phyloP scores from a whole-genome alignment of 1,284 basidiomycete species.

The Trametes versicolor region DNA sequence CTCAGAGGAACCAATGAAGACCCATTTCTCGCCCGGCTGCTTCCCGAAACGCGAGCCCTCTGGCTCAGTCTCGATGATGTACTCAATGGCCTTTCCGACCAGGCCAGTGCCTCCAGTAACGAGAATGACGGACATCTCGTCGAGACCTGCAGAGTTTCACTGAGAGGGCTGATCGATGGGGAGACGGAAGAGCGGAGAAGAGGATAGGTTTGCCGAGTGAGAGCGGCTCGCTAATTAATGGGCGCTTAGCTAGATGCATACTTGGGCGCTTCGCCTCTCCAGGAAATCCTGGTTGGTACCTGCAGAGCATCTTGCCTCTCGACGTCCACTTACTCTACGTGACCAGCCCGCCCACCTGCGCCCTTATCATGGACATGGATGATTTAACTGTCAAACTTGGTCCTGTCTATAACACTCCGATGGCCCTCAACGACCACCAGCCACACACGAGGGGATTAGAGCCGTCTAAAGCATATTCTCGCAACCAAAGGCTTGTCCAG shows the following conservation, averaged over 20 bases:
- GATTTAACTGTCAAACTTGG: not conserved
- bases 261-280: no score
- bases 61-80: conserved; percentile 82
- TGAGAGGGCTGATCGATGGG: conserved; percentile 1
- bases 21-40: conserved; percentile 81
- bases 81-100: conserved; percentile 84
- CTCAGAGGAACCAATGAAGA: conserved; percentile 81
- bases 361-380: no score
- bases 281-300: no score
- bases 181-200: not conserved
- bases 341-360: no score
- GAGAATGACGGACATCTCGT: conserved; percentile 58
- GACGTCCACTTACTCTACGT: no score
- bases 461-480: not conserved
- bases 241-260: not conserved
- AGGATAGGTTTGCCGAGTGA: not conserved
- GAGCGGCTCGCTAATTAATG: not conserved
- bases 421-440: conserved; percentile 4
- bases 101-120: conserved; percentile 90
- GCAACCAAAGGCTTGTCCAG: not conserved
- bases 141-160: no score
- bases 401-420: conserved; percentile 7
- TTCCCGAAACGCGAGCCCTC: conserved; percentile 82
- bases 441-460: not conserved
- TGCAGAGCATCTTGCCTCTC: no score